Conservation (phyloP, 768 basidiomycete genomes). For the Lyophyllum semitale region DNA sequence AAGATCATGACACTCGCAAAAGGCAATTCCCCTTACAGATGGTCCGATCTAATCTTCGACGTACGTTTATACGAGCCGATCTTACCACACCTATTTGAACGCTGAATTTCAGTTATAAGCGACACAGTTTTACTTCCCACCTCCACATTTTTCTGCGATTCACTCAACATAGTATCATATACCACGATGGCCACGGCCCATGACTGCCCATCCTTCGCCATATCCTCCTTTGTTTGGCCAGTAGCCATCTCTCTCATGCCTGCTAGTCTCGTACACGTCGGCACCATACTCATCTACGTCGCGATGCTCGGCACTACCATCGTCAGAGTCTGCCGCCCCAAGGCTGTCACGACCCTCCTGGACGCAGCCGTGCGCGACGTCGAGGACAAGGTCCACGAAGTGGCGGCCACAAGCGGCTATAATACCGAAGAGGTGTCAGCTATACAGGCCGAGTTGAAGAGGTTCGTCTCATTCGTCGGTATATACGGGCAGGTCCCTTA, state of each 20-base stretch:
- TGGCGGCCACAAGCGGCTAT: neutral
- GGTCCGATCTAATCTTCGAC: slow-evolving; percentile 20
- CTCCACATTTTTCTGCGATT: too few relatives aligned
- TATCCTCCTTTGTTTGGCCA: neutral
- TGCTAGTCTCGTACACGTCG: neutral
- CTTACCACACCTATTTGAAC: slow-evolving; percentile 17
- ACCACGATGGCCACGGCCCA: too few relatives aligned
- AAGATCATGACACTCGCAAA: slow-evolving; percentile 7
- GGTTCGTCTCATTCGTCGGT: too few relatives aligned
- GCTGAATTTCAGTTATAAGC: slow-evolving; percentile 17
- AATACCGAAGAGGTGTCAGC: neutral
- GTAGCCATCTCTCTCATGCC: neutral
- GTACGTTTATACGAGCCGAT: slow-evolving; percentile 11
- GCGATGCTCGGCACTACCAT: neutral
- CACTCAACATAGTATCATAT: too few relatives aligned
- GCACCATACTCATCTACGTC: neutral
- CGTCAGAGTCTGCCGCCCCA: neutral
- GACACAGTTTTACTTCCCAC: slow-evolving; percentile 5
- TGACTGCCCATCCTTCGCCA: too few relatives aligned
- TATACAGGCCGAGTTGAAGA: neutral
- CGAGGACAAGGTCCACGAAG: neutral
- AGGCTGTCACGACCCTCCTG: neutral
- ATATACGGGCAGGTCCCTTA: too few relatives aligned
- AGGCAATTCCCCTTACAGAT: slow-evolving; percentile 18
- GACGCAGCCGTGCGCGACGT: neutral